Evolutionary conservation across 1,284 basidiomycete species (phyloP), one percentile per base, ranked within the genome.

Genomic region (Tausonia pullulans): DNA sequence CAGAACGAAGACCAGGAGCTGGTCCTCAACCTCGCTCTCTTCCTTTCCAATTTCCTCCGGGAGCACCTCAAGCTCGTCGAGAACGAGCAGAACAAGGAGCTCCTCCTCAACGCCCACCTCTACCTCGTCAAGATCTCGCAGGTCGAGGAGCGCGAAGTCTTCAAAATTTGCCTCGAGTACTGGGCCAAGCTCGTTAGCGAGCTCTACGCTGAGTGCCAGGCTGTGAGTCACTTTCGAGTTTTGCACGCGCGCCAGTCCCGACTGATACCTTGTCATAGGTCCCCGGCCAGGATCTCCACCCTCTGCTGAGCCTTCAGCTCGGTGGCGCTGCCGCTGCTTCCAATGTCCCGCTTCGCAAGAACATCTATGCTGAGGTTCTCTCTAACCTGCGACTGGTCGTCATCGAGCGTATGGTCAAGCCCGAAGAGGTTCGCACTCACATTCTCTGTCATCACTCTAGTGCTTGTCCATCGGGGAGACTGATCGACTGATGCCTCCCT

Each of bases 391-490:
- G 96, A 51, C 78, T 98, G 68, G 95, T 98, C 59, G 93, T 98
- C 76, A 97, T 98, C 71, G 95, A 98, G 78, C 86, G 92, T 73
- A 99, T 99, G 96, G 96, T 98, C 71, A 99, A 98, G 78, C 96
- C 96, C 10, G 96, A 99, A 76, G 96, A 99, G 83, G 92, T 92
- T 27, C 27, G 27, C 27, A 27, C 27, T 27, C 27, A 27, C 27
- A 27, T 27, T 27, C 27, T 27, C 27, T 27, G 27, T 27, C 27
- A 27, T 27, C 27, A 27, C 27, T 27, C 27, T 27, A 27, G 27
- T 27, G 27, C 27, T 27, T 27, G 27, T 27, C 27, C 27, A 27
- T 27, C 27, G 27, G 27, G 27, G 27, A 27, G 27, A 27, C 27
- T 27, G 27, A 27, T 27, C 27, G 27, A 27, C 1, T 27, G 27